These are phyloP conservation scores for Aspergillus udagawae DNA, from an alignment of 2,329 filamentous ascomycete genomes.

Conservation along the genomic window DNA sequence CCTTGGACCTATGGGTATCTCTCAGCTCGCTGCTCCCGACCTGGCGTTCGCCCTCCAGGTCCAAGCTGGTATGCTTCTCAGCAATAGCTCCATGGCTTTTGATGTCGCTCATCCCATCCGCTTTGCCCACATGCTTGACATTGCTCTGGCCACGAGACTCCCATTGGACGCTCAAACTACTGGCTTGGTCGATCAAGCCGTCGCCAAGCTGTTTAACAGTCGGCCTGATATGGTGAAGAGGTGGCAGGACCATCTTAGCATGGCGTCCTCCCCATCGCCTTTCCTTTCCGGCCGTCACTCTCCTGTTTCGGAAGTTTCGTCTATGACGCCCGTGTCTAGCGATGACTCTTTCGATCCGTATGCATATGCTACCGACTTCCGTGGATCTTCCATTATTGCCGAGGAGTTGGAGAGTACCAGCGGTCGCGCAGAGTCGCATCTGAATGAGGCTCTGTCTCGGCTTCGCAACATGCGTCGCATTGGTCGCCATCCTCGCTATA, in stretches of 20 bases:
- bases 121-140: constrained; percentile 60
- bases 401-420: constrained; percentile 81
- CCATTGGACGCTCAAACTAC: constrained; percentile 55
- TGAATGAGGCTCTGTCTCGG: constrained; percentile 75
- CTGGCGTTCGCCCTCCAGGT: constrained; percentile 60
- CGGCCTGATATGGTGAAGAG: constrained; percentile 47
- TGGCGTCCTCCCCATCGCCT: constrained; percentile 44
- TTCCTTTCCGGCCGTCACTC: constrained; percentile 39
- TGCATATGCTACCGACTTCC: constrained; percentile 84
- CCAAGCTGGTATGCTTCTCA: constrained; percentile 49
- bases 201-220: constrained; percentile 49
- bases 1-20: constrained; percentile 57
- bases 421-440: constrained; percentile 66
- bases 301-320: constrained; percentile 44
- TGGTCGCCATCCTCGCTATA: constrained; percentile 88
- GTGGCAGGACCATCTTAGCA: constrained; percentile 54
- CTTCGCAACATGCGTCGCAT: constrained; percentile 91
- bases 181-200: constrained; percentile 54
- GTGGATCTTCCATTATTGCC: constrained; percentile 84
- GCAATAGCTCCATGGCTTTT: constrained; percentile 35
- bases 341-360: constrained; percentile 91
- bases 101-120: constrained; percentile 58
- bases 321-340: constrained; percentile 56
- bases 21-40: constrained; percentile 48
- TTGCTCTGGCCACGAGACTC: constrained; percentile 50